phyloP scores from a whole-genome alignment of 1,284 basidiomycete species.

The Rhodofomes roseus region DNA sequence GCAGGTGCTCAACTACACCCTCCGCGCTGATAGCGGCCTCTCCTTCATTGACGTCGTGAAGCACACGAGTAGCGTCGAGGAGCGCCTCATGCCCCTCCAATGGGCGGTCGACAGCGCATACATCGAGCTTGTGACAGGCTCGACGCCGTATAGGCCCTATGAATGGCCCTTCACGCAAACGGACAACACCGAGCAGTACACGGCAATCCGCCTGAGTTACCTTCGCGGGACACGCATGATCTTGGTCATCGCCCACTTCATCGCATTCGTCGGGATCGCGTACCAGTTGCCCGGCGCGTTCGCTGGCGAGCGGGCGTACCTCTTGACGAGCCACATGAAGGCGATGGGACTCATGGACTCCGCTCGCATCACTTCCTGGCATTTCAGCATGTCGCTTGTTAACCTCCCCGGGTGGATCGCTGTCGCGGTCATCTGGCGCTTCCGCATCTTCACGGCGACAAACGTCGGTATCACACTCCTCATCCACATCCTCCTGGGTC shows the following conservation, averaged over 20 bases:
- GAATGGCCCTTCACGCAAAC: constrained; percentile 71
- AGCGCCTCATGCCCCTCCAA: constrained; percentile 66
- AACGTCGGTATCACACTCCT: constrained; percentile 58
- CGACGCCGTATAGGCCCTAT: constrained; percentile 46
- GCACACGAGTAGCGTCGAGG: constrained; percentile 68
- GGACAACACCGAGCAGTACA: constrained; percentile 59
- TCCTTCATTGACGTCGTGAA: constrained; percentile 58
- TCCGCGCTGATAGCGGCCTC: constrained; percentile 67
- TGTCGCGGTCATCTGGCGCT: constrained; percentile 60
- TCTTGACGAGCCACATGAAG: constrained; percentile 65
- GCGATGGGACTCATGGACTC: constrained; percentile 71
- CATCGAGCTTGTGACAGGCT: constrained; percentile 59
- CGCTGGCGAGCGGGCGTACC: constrained; percentile 54
- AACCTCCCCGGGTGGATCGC: constrained; percentile 68
- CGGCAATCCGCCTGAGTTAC: constrained; percentile 54
- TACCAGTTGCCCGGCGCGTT: constrained; percentile 73
- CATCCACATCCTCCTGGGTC: constrained; percentile 64
- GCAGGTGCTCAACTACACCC: constrained; percentile 61
- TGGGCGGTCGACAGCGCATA: constrained; percentile 75
- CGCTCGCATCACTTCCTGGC: constrained; percentile 69
- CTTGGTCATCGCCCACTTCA: constrained; percentile 62
- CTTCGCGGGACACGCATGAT: constrained; percentile 53
- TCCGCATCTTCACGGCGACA: constrained; percentile 61
- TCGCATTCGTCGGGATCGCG: constrained; percentile 63
- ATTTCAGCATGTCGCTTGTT: constrained; percentile 48